phyloP scores from a whole-genome alignment of 805 yeast species.

The Yarrowia osloensis region DNA sequence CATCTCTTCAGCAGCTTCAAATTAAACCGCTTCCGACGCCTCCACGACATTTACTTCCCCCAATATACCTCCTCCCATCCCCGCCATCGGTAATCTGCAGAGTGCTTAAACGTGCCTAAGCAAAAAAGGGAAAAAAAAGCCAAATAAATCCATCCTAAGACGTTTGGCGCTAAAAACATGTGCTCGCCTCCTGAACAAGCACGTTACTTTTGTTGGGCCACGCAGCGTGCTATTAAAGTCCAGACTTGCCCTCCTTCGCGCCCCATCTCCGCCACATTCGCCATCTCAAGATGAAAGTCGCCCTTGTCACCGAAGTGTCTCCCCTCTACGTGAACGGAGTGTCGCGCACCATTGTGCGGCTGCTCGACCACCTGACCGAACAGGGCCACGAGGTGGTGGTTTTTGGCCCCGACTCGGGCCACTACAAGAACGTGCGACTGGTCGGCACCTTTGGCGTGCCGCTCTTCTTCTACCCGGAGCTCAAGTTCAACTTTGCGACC shows the following conservation, averaged over 20 bases:
- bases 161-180: conserved; percentile 30
- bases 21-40: not conserved
- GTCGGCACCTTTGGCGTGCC: conserved; percentile 34
- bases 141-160: conserved; percentile 16
- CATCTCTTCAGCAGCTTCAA: not conserved
- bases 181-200: conserved; percentile 30
- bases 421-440: conserved; percentile 28
- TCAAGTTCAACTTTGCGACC: conserved; percentile 34
- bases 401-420: conserved; percentile 34
- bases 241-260: conserved; percentile 14
- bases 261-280: not conserved
- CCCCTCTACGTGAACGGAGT: conserved; percentile 35
- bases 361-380: conserved; percentile 33
- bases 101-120: conserved; percentile 9
- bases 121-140: not conserved
- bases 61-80: not conserved
- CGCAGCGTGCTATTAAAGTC: conserved; percentile 17
- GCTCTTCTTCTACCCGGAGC: conserved; percentile 35
- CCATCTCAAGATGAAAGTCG: conserved; percentile 29
- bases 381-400: conserved; percentile 32
- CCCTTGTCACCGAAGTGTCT: conserved; percentile 34
- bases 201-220: conserved; percentile 28
- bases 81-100: not conserved
- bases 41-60: not conserved
- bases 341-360: conserved; percentile 33